Evolutionary conservation across 2,329 filamentous ascomycete species (phyloP).

Genomic region (Talaromyces piceae): DNA sequence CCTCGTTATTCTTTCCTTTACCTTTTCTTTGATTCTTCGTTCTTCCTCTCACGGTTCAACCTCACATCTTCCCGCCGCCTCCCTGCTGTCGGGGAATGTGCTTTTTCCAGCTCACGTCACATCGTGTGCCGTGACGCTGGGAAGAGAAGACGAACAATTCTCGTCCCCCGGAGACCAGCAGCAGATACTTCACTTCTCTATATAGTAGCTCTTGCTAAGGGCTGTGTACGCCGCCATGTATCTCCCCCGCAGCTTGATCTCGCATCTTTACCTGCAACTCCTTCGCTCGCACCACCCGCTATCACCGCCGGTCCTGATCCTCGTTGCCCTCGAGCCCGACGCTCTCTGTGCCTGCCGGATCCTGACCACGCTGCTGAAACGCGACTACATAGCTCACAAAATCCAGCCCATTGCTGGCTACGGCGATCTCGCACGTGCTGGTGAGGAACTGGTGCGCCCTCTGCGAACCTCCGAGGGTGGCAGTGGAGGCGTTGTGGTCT

Average conservation of each 20-base stretch:
- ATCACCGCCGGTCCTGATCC: slow-evolving; percentile 81
- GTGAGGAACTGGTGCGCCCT: slow-evolving; percentile 68
- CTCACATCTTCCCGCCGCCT: background rate
- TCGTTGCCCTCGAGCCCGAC: slow-evolving; percentile 90
- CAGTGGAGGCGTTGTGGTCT: slow-evolving; percentile 80
- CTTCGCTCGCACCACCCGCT: slow-evolving; percentile 80
- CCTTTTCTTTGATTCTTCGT: background rate
- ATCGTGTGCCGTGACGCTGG: background rate
- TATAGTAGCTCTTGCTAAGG: background rate
- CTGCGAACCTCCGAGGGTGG: slow-evolving; percentile 83
- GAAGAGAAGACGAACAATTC: background rate
- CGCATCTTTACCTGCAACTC: slow-evolving; percentile 85
- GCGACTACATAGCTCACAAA: slow-evolving; percentile 96
- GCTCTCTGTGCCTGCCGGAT: slow-evolving; percentile 93
- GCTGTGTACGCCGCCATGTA: slow-evolving; percentile 58
- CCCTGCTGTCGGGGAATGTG: background rate
- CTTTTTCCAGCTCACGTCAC: slow-evolving; percentile 1
- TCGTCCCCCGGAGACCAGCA: background rate
- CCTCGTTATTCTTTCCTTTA: background rate
- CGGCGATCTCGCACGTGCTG: slow-evolving; percentile 74
- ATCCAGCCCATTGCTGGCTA: slow-evolving; percentile 93
- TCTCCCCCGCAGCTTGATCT: slow-evolving; percentile 81
- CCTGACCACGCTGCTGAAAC: slow-evolving; percentile 83
- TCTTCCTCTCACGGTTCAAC: background rate
- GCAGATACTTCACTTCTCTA: too few species aligned